Base-by-base conservation (phyloP, 345 rosid species). In the Pugionium cornutum region DNA sequence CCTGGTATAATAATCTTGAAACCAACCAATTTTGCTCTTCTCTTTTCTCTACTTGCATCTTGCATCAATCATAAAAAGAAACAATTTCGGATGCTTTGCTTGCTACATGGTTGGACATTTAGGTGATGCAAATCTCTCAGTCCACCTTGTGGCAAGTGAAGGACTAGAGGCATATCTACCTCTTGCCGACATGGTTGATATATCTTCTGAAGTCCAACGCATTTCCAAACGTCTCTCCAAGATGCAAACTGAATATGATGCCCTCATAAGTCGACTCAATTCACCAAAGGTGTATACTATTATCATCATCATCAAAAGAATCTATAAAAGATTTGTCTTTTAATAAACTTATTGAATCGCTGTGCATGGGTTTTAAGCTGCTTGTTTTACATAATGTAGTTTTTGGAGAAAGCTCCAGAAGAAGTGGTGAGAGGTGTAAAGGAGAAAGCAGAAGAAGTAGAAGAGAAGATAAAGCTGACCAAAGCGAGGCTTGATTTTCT, bases 131-230 rank as follows among this genome's bases (percentile, higher is more conserved):
- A 82, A 83, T 52, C 81, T 76, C 28, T 94, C 96, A 6, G 89
- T 94, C 41, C 99, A 94, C 75, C 75, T 94, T 53, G 97, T 94
- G 71, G 99, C 97, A 28, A 82, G 97, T 64, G 95, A 94, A 77
- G 99, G 97, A 53, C 82, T 94, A 47, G 99, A 94, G 77, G 97
- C 99, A 46, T 89, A 88, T 81, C 95, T 94, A 52, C 97, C 97
- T 7, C 96, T 94, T 51, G 83, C 92, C 4, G 97, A 82, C 68
- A 88, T 94, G 97, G 90, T 94, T 65, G 95, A 86, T 74, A 79
- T 94, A 76, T 89, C 96, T 51, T 78, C 88, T 58, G 99, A 94
- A 80, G 85, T 90, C 39, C 81, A 86, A 66, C 95, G 97, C 76
- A 92, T 89, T 72, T 78, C 97, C 9, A 88, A 88, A 77, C 94